phyloP scores from a whole-genome alignment of 2,329 filamentous ascomycete species.

The Pezicula rhizophila region DNA sequence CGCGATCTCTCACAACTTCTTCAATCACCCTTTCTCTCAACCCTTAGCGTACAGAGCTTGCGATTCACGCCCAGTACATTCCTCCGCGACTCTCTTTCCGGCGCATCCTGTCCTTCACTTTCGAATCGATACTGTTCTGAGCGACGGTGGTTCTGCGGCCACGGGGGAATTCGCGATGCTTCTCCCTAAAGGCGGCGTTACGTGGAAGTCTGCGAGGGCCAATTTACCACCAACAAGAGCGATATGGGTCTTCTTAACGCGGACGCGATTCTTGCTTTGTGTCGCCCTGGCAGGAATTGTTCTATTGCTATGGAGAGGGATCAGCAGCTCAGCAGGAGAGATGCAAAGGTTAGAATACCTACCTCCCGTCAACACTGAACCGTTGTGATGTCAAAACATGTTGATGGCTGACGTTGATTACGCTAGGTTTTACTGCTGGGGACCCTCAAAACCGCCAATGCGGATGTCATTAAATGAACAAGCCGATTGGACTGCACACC shows the following conservation, averaged over 20 bases:
- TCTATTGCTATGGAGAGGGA: slow-evolving; percentile 81
- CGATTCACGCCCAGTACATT: slow-evolving; percentile 9
- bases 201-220: slow-evolving; percentile 85
- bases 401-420: slow-evolving; percentile 11
- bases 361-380: slow-evolving; percentile 3
- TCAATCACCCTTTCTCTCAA: slow-evolving; percentile 8
- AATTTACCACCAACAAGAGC: slow-evolving; percentile 72
- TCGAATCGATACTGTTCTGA: slow-evolving; percentile 22
- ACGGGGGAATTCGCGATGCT: slow-evolving; percentile 59
- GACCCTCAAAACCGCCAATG: slow-evolving; percentile 90
- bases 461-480: slow-evolving; percentile 91
- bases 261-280: slow-evolving; percentile 71
- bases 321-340: slow-evolving; percentile 73
- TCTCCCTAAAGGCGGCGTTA: slow-evolving; percentile 81
- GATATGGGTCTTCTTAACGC: slow-evolving; percentile 63
- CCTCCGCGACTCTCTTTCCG: slow-evolving; percentile 3
- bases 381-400: neutral
- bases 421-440: slow-evolving; percentile 91
- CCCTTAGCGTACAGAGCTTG: slow-evolving; percentile 12
- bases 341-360: slow-evolving; percentile 69
- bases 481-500: slow-evolving; percentile 79
- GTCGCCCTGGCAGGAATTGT: slow-evolving; percentile 65
- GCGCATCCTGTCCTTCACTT: slow-evolving; percentile 9
- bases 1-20: slow-evolving; percentile 13
- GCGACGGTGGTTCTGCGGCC: slow-evolving; percentile 34